Base-by-base conservation (phyloP, 2,329 filamentous ascomycete species). In the Aureobasidium pullulans region DNA sequence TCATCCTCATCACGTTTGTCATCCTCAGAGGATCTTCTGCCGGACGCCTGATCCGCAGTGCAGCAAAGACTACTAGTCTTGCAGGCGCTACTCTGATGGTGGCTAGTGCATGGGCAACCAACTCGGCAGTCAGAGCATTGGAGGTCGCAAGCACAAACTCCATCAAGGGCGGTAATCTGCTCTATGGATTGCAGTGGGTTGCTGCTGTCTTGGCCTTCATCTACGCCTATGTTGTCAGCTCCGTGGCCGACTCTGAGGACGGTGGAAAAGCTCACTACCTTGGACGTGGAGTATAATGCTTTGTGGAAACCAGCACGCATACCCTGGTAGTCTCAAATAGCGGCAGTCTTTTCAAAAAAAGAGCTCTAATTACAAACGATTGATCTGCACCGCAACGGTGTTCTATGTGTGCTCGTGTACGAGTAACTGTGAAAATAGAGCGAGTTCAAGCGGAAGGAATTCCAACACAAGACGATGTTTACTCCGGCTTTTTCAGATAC, bases 81-180 rank as follows among this genome's bases (percentile, higher is more conserved):
- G 50, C 49, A 13, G 56, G 39, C 10, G 62, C 60, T 9, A 49
- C 56, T 6, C 53, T 63, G 6, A 61, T 63, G 62, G 46, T 63
- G n/a, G 57, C 62, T 28, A 57, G 47, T 19, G 62, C 62, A 6
- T 63, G 62, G 62, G 54, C 62, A 29, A 63, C 62, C 6, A 53
- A 44, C 19, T 48, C 53, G 19, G 60, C 54, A 9, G 56, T 57
- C 32, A 47, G 28, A 29, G 59, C 62, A 6, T 34, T 63, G 56
- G 42, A 61, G 16, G 44, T 61, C 8, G 34, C 23, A 9, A 32
- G 28, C 15, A 23, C 2, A 19, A 50, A 10, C 9, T 31, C 23
- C 34, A n/a, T 53, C 37, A 42, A 43, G 32, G 46, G 56, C 7
- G 62, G 62, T 6, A 61, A 34, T 5, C 40, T 54, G 15, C 42